Base-by-base conservation (phyloP, 108 stramenopile species). In the Nitzschia palea region DNA sequence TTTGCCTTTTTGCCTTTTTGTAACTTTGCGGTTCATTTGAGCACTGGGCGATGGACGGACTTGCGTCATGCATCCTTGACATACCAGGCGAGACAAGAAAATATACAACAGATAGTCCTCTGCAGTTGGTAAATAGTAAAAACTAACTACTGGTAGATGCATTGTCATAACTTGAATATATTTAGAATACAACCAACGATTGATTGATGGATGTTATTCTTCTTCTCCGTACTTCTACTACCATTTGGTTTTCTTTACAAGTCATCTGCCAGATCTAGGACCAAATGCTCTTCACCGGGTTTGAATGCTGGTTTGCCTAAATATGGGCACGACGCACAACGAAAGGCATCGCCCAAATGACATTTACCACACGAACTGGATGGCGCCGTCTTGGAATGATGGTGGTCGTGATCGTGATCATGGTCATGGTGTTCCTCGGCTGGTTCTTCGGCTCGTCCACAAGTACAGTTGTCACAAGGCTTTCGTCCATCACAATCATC, bases 381-480 rank as follows among this genome's bases (percentile, higher is more conserved):
- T 18, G 65, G 65, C 26, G 65, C 65, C 4, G 33, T 30, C 31
- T 33, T 29, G 32, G 18, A 30, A 66, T 61, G 20, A 50, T 65
- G 29, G 47, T 12, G 55, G 26, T 10, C 55, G 20, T 44, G 44
- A 44, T 44, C 44, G 44, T 44, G 44, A 44, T 1, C 44, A 3
- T 44, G 44, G 3, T 44, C 44, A 44, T 44, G 44, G 20, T 44
- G 18, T 48, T 12, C 55, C 2, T 14, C 20, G 12, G 42, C 40
- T 2, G 67, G 71, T 61, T 81, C 82, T 10, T 97, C 95, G 3
- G 89, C 89, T 15, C 96, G 75, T 10, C 98, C 98, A 75, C 98
- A 99, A n/a, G 94, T 87, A 77, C 98, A 99, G 75, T 99, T 84
- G 68, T 91, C 95, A 83, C 98, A 99, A 15, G 98, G 89, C 56